Conservation (phyloP, 2,329 filamentous ascomycete species). For the Salinomyces thailandicus region DNA sequence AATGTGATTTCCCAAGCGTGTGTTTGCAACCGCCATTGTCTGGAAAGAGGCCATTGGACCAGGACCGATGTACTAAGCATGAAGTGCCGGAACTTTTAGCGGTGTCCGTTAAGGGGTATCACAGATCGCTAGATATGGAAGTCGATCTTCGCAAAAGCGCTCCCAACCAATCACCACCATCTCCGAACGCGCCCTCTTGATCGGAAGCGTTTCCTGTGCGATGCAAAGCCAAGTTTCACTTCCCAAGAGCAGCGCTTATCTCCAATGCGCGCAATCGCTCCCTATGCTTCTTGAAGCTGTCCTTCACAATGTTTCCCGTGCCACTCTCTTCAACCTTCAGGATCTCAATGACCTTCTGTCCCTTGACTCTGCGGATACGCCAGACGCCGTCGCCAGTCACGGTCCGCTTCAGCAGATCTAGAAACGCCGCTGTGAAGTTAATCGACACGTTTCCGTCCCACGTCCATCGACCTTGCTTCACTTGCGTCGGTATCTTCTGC, state of each 20-base stretch:
- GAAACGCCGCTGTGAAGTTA: constrained; percentile 70
- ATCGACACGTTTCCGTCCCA: constrained; percentile 95
- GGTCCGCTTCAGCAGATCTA: constrained; percentile 45
- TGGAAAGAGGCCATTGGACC: no score
- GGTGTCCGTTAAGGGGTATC: no score
- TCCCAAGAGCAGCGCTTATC: constrained; percentile 5
- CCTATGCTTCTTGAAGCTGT: constrained; percentile 67
- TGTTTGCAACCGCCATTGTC: no score
- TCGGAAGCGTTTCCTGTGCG: no score
- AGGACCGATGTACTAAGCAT: no score
- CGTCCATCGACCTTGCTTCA: constrained; percentile 54
- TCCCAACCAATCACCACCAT: no score
- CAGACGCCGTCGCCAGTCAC: constrained; percentile 62
- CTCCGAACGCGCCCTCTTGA: no score
- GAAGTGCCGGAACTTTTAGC: no score
- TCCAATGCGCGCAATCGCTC: constrained; percentile 12
- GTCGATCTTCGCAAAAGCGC: no score
- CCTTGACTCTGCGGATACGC: constrained; percentile 58
- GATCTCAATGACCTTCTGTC: constrained; percentile 59
- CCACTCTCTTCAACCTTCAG: constrained; percentile 63
- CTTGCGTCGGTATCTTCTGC: constrained; percentile 62
- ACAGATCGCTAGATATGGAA: no score
- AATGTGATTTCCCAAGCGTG: no score
- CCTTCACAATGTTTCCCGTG: constrained; percentile 64
- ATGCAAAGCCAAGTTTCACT: no score